These are phyloP conservation scores for Talaromyces rugulosus DNA, from an alignment of 2,329 filamentous ascomycete genomes.

Conservation along the genomic window DNA sequence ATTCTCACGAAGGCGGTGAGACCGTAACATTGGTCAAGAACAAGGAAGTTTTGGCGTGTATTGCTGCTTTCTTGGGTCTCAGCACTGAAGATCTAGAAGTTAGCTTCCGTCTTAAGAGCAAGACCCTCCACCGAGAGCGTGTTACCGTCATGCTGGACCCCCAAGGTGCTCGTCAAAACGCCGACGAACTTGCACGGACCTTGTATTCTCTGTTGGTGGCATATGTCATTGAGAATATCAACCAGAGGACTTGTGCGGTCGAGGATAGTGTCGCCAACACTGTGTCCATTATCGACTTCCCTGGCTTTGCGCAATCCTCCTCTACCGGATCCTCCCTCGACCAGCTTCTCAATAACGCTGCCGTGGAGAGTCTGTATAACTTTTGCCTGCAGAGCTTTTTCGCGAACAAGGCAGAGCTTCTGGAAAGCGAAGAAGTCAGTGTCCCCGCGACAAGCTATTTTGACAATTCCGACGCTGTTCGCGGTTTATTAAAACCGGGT, in stretches of 20 bases:
- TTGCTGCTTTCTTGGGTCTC: slow-evolving; percentile 93
- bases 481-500: slow-evolving; percentile 82
- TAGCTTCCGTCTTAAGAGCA: slow-evolving; percentile 91
- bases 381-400: slow-evolving; percentile 94
- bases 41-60: slow-evolving; percentile 77
- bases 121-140: slow-evolving; percentile 90
- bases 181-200: slow-evolving; percentile 88
- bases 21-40: slow-evolving; percentile 85
- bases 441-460: slow-evolving; percentile 94
- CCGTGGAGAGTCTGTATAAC: slow-evolving; percentile 87
- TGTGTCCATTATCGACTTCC: slow-evolving; percentile 92
- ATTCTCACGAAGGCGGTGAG: slow-evolving; percentile 89
- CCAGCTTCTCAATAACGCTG: slow-evolving; percentile 91
- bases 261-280: slow-evolving; percentile 92
- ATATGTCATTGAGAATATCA: slow-evolving; percentile 88
- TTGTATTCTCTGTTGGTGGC: slow-evolving; percentile 91
- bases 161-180: slow-evolving; percentile 81
- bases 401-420: slow-evolving; percentile 84
- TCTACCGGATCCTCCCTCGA: slow-evolving; percentile 83
- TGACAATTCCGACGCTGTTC: slow-evolving; percentile 92
- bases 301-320: slow-evolving; percentile 81
- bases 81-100: slow-evolving; percentile 75
- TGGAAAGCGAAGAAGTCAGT: slow-evolving; percentile 88
- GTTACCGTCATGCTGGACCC: slow-evolving; percentile 99
- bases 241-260: slow-evolving; percentile 78